A percentile compares a stretch with the other conserved stretches of the same genome.
phyloP scores from a whole-genome alignment of 148 eudicot genomes.

The Rhododendron griersonianum region DNA sequence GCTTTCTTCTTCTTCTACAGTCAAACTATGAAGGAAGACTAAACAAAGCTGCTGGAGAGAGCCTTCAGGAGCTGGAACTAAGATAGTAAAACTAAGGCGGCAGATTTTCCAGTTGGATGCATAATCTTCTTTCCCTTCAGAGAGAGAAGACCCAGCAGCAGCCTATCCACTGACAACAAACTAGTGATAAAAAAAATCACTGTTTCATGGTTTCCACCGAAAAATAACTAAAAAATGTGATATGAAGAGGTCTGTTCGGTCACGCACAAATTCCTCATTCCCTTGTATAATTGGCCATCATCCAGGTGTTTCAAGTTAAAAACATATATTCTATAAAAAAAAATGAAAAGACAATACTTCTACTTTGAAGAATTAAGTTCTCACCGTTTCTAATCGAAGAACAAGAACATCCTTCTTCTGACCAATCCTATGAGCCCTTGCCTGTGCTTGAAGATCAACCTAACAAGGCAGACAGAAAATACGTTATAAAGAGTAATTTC shows the following conservation, averaged over 20 bases:
- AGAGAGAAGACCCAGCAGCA: not conserved
- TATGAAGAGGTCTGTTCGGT: not conserved
- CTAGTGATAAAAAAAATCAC: not conserved
- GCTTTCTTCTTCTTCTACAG: not conserved
- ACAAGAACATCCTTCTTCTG: slow-evolving; percentile 99
- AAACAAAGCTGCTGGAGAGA: not conserved
- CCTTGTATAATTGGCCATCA: not conserved
- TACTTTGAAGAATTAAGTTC: slow-evolving; percentile 5
- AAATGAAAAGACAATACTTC: not conserved
- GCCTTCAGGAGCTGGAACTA: not conserved
- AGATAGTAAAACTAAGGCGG: not conserved
- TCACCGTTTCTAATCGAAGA: slow-evolving; percentile 95
- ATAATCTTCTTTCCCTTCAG: not conserved
- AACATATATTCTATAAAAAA: slow-evolving; percentile 4
- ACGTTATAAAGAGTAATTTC: not conserved
- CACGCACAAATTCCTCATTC: not conserved
- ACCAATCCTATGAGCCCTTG: slow-evolving; percentile 99
- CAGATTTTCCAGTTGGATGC: not conserved
- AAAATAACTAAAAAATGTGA: not conserved
- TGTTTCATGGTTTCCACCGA: not conserved
- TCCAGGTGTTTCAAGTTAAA: not conserved
- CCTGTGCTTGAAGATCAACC: slow-evolving; percentile 99
- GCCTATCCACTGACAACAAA: not conserved
- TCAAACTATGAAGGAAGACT: not conserved
- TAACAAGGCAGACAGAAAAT: slow-evolving; percentile 22